phyloP scores from a whole-genome alignment of 2,329 filamentous ascomycete genomes.

The Elsinoe australis region DNA sequence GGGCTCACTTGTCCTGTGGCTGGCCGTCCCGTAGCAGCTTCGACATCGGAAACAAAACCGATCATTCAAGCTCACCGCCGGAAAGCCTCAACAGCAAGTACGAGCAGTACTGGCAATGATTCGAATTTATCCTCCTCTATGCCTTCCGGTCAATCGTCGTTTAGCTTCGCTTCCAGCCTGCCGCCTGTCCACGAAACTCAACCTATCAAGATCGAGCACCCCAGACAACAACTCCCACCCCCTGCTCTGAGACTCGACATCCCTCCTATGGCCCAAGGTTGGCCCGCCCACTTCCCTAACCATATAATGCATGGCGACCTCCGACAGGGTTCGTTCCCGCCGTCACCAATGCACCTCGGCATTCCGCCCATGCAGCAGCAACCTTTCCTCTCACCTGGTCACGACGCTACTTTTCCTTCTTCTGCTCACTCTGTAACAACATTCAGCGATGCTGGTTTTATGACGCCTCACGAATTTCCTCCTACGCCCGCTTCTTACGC shows the following conservation, averaged over 20 bases:
- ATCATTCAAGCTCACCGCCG: conserved; percentile 20
- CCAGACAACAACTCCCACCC: conserved; percentile 7
- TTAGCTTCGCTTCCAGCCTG: conserved; percentile 15
- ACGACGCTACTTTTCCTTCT: conserved; percentile 11
- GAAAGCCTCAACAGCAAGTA: conserved; percentile 23
- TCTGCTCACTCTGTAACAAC: conserved; percentile 16
- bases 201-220: conserved; percentile 17
- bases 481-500: conserved; percentile 15
- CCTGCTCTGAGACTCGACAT: conserved; percentile 15
- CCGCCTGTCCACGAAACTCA: conserved; percentile 4
- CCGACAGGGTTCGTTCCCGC: not conserved
- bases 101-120: conserved; percentile 4
- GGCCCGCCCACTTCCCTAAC: not conserved
- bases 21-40: conserved; percentile 2
- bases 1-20: conserved; percentile 68
- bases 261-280: conserved; percentile 3
- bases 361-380: conserved; percentile 8
- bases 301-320: conserved; percentile 6
- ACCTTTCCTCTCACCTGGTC: conserved; percentile 14
- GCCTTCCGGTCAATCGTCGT: not conserved
- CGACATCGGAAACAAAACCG: conserved; percentile 23
- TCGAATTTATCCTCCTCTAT: conserved; percentile 5
- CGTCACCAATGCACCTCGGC: conserved; percentile 10
- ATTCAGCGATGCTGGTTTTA: conserved; percentile 16
- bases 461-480: conserved; percentile 18